These are phyloP conservation scores for Chloromonas sp. DNA, from an alignment of 163 green algal species.

Conservation along the genomic window DNA sequence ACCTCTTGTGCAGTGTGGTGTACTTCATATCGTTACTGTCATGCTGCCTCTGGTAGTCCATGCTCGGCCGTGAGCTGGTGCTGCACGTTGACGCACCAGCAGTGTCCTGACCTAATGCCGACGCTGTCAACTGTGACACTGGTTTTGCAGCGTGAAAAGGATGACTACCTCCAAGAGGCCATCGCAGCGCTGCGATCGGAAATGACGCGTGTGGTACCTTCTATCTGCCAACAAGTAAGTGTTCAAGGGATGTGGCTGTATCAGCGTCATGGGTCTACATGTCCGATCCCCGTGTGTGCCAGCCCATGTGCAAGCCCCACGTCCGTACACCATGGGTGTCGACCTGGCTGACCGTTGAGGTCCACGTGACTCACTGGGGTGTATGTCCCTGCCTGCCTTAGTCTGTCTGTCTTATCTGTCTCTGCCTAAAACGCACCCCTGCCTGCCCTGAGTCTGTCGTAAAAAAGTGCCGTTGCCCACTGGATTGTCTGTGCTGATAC, in stretches of 20 bases:
- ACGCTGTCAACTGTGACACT: no score
- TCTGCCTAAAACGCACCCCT: not conserved
- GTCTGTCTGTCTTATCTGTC: not conserved
- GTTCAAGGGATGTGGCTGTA: no score
- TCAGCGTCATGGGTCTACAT: no score
- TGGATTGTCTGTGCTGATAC: not conserved
- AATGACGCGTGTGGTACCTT: slow-evolving; percentile 37
- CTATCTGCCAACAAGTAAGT: slow-evolving; percentile 35
- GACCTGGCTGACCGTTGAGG: not conserved
- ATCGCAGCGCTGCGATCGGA: slow-evolving; percentile 38
- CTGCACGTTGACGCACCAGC: no score
- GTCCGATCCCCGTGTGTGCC: no score
- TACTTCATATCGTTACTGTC: no score
- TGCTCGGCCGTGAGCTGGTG: no score
- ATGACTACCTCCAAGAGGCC: slow-evolving; percentile 51
- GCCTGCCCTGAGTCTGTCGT: not conserved
- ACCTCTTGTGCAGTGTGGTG: no score
- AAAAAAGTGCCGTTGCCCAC: not conserved
- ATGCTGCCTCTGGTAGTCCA: no score
- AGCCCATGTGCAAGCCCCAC: no score
- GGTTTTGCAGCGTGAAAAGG: slow-evolving; percentile 41
- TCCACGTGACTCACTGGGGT: not conserved
- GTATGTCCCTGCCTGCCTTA: no score
- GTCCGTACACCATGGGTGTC: not conserved
- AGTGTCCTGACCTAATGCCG: no score